Evolutionary conservation across 768 basidiomycete species (phyloP).

Genomic region (Hydnum rufescens): DNA sequence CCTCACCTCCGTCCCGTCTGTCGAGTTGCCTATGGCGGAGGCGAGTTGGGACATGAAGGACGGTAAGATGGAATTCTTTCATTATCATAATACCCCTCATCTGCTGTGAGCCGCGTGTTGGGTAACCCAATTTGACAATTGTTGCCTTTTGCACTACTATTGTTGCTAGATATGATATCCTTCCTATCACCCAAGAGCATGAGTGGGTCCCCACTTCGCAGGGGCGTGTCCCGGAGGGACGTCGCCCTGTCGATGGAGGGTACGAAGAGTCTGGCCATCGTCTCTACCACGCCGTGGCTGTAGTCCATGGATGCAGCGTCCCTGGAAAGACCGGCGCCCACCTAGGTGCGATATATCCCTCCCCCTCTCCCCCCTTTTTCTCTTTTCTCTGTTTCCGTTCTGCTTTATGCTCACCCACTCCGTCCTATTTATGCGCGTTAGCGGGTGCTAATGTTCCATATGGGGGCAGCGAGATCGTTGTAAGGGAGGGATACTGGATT

Average conservation of each 20-base stretch:
- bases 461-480: neutral
- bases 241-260: neutral
- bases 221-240: neutral
- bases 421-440: neutral
- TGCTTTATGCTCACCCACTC: neutral
- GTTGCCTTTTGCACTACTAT: neutral
- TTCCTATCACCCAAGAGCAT: neutral
- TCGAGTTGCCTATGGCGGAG: neutral
- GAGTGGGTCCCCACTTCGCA: conserved; percentile 1
- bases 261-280: neutral
- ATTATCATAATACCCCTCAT: neutral
- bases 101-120: neutral
- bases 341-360: neutral
- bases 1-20: neutral
- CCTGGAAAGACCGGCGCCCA: neutral
- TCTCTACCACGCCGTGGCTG: neutral
- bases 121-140: neutral
- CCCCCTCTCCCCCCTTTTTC: neutral
- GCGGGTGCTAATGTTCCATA: neutral
- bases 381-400: neutral
- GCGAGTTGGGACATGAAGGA: neutral
- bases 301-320: neutral
- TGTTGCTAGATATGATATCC: neutral
- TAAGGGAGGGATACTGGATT: neutral
- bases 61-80: neutral